Evolutionary conservation across 2,329 filamentous ascomycete species (phyloP).

Genomic region (Cordyceps sp.): DNA sequence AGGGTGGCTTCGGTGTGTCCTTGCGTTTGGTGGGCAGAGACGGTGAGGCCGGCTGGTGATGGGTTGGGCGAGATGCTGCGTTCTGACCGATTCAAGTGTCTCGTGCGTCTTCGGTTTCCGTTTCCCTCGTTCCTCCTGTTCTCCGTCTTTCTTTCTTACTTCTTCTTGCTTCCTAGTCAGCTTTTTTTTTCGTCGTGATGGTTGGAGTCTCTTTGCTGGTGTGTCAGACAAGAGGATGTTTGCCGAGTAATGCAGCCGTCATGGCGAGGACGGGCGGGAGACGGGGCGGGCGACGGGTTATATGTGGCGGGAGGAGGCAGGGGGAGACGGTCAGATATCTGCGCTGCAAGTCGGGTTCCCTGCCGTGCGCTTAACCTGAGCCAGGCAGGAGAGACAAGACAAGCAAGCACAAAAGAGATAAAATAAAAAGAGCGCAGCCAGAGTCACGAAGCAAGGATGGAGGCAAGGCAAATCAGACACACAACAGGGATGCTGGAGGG

Average conservation of each 20-base stretch:
- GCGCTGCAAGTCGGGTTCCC: not conserved
- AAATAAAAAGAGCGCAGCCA: not conserved
- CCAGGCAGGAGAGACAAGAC: too few relatives aligned
- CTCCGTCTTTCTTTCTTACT: not conserved
- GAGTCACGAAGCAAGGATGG: not conserved
- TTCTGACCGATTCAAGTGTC: too few relatives aligned
- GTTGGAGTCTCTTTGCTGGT: too few relatives aligned
- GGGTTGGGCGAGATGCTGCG: too few relatives aligned
- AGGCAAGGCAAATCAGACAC: not conserved
- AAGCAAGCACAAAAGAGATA: not conserved
- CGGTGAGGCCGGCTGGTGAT: too few relatives aligned
- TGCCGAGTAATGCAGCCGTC: too few relatives aligned
- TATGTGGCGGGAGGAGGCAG: not conserved
- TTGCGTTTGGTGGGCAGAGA: too few relatives aligned
- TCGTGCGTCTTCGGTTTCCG: not conserved
- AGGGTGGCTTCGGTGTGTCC: too few relatives aligned
- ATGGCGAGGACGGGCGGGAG: too few relatives aligned
- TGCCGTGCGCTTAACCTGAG: not conserved
- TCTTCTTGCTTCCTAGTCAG: not conserved
- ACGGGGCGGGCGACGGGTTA: too few relatives aligned
- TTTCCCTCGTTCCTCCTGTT: not conserved
- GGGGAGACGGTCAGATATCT: not conserved
- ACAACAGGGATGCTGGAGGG: not conserved
- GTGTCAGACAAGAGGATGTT: too few relatives aligned
- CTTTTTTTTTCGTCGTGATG: too few relatives aligned